A percentile compares a stretch with the other conserved stretches of the same genome.
Conservation (phyloP, 192 early-diverging fungal genomes). For the Entomortierella lignicola region DNA sequence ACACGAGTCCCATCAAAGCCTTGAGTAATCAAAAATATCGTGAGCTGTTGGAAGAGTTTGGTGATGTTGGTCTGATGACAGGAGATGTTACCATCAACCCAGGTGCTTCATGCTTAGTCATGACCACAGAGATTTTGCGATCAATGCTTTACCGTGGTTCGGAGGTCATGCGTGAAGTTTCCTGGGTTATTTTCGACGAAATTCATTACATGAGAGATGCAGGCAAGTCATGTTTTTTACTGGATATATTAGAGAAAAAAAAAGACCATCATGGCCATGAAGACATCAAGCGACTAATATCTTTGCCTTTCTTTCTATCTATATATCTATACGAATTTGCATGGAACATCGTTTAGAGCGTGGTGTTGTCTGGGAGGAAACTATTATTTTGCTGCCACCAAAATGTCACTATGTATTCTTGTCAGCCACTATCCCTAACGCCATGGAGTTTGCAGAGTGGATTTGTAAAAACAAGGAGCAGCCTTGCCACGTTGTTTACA, state of each 20-base stretch:
- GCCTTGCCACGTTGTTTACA: constrained; percentile 99
- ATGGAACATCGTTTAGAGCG: constrained; percentile 69
- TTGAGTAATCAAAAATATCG: constrained; percentile 98
- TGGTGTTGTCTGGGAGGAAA: constrained; percentile 99
- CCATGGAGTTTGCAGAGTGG: constrained; percentile 99
- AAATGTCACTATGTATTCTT: constrained; percentile 94
- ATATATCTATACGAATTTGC: too few species aligned
- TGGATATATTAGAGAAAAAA: neutral
- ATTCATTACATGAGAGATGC: constrained; percentile 99
- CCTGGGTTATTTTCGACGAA: constrained; percentile 99
- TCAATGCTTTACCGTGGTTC: constrained; percentile 97
- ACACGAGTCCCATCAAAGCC: constrained; percentile 98
- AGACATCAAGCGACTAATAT: too few species aligned
- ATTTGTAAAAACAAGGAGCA: constrained; percentile 94
- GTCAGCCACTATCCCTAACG: constrained; percentile 98
- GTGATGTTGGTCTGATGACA: constrained; percentile 98
- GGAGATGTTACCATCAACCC: constrained; percentile 98
- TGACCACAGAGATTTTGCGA: constrained; percentile 99
- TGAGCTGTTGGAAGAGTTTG: constrained; percentile 95
- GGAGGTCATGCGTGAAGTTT: constrained; percentile 95
- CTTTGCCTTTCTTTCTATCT: neutral
- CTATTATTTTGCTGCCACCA: constrained; percentile 93
- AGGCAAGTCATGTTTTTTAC: constrained; percentile 48
- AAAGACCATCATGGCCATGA: too few species aligned
- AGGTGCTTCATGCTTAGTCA: constrained; percentile 91